Base-by-base conservation (phyloP, 768 basidiomycete genomes). In the Cystofilobasidium ferigula region DNA sequence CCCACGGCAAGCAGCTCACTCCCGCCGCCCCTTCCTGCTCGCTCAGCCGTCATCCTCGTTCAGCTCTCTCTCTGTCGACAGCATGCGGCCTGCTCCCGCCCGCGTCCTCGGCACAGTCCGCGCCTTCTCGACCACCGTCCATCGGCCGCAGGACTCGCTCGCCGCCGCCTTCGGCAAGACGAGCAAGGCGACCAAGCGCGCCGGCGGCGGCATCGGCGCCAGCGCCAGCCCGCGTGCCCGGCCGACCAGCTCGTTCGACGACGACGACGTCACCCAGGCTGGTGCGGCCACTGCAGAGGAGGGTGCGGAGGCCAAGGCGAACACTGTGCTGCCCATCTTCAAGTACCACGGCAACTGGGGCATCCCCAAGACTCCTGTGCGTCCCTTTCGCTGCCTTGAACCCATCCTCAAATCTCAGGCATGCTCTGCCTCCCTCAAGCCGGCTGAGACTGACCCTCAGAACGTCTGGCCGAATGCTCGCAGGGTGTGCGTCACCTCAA, bases 311-410 rank as follows among this genome's bases (percentile, higher is more conserved):
- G 28, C 28, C 30, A 26, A 54, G 51, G 4, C 51, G 4, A 14
- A 22, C 28, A 30, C 5, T 0, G 40, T 48, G 9, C 32, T 67
- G 22, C 65, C 65, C 43, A 24, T 57, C 26, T 67, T 67, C 65
- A 67, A 67, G 65, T 67, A 61, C 54, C 58, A 60, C 35, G 65
- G 65, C 42, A 43, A 62, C 32, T 67, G 59, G 59, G 65, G 65
- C n/a, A 42, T 61, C 3, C 65, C 65, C 26, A 67, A 67, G 60
- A 61, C 60, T 5, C 26, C 59, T 7, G 65, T 67, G 4, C 60
- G 65, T 67, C 24, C 47, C 30, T 38, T 5, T 28, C n/a, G 4
- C 20, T 9, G 30, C 53, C 7, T 40, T 45, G 32, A 12, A 2
- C 40, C 8, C 24, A 5, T 36, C 18, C n/a, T 42, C n/a, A 3